Percentiles rank a stretch among this genome's conserved stretches.
These are phyloP conservation scores for Lithocarpus polystachyus DNA, from an alignment of 306 rosid species.

Conservation along the genomic window DNA sequence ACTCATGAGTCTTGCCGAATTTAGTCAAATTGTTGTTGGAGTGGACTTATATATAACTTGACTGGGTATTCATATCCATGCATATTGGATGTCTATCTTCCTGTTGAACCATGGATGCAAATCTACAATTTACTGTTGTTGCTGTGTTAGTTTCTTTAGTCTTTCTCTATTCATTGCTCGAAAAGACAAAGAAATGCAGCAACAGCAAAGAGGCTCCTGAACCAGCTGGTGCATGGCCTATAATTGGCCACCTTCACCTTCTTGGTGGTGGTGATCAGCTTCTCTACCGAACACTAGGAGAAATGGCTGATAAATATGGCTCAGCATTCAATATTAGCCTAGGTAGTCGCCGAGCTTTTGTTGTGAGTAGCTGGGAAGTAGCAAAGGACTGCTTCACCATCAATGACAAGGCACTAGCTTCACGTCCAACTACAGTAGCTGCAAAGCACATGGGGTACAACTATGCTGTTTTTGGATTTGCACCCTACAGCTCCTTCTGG, in stretches of 20 bases:
- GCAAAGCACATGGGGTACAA: constrained; percentile 54
- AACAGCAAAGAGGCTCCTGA: constrained; percentile 34
- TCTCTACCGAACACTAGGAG: constrained; percentile 41
- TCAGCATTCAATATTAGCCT: constrained; percentile 42
- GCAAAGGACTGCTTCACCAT: constrained; percentile 58
- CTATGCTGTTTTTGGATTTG: constrained; percentile 45
- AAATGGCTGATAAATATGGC: constrained; percentile 50
- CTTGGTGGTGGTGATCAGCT: constrained; percentile 39
- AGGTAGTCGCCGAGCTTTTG: constrained; percentile 40
- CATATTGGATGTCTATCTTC: background rate
- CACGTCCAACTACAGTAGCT: constrained; percentile 50
- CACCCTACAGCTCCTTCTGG: constrained; percentile 51
- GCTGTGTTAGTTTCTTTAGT: constrained; percentile 9
- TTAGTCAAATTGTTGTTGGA: background rate
- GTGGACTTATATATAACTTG: constrained; percentile 18
- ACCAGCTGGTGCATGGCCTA: constrained; percentile 43
- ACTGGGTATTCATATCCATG: background rate
- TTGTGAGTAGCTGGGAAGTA: constrained; percentile 54
- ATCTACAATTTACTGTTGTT: constrained; percentile 9
- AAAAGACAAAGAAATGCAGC: background rate
- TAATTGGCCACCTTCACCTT: constrained; percentile 59
- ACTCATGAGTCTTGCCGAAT: too few relatives aligned
- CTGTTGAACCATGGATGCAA: constrained; percentile 19
- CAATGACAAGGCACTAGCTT: constrained; percentile 51
- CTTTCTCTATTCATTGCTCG: constrained; percentile 1